Conservation (phyloP, 2,329 filamentous ascomycete species). For the Colletotrichum somersetense region DNA sequence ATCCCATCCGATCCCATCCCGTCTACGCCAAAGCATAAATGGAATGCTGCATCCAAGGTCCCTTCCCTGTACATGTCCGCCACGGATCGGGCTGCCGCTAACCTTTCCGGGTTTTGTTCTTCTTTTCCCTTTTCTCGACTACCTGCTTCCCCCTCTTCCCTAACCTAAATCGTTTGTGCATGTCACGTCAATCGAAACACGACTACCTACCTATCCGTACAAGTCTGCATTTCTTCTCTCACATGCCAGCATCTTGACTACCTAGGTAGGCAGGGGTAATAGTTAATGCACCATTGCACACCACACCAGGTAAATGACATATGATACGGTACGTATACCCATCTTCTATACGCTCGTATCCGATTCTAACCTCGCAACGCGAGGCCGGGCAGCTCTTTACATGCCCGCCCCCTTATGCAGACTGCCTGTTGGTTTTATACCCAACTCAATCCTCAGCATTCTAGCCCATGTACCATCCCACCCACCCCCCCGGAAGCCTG, state of each 20-base stretch:
- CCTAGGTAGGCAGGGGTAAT: background rate
- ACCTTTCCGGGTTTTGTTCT: background rate
- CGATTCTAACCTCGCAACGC: background rate
- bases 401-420: background rate
- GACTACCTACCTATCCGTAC: background rate
- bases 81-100: background rate
- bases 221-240: constrained; percentile 2
- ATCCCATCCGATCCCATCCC: background rate
- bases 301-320: background rate
- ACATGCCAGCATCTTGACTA: constrained; percentile 4
- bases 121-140: background rate
- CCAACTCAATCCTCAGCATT: background rate
- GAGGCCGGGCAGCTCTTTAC: background rate
- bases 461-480: too few species aligned
- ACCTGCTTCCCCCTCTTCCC: background rate
- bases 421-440: background rate
- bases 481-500: background rate
- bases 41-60: background rate
- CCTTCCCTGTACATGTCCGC: constrained; percentile 13
- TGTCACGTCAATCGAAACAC: background rate
- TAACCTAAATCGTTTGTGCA: constrained; percentile 3
- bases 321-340: background rate
- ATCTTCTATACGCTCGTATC: background rate
- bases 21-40: background rate
- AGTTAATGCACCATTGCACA: background rate